Percentiles rank a stretch among this genome's conserved stretches.
Conservation (phyloP, 2,329 filamentous ascomycete genomes). For the Ceratocystis albifundus region DNA sequence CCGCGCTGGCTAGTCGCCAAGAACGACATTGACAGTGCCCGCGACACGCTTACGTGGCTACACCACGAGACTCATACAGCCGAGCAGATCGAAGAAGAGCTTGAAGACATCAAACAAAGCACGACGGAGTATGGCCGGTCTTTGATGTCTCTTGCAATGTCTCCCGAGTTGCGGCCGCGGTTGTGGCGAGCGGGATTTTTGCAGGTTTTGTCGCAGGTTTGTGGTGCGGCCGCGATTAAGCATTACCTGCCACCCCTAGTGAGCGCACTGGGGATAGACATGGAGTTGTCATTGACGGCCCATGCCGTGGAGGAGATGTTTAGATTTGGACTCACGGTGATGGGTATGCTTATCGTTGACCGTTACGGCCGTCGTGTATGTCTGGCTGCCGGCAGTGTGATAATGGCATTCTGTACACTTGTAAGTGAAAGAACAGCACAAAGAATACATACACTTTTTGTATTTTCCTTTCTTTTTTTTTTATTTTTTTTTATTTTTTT, state of each 20-base stretch:
- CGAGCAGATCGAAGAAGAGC: constrained; percentile 34
- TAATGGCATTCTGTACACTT: constrained; percentile 44
- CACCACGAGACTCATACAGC: constrained; percentile 35
- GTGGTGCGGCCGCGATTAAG: constrained; percentile 48
- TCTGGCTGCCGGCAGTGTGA: constrained; percentile 37
- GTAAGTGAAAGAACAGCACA: constrained; percentile 32
- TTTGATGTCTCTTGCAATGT: constrained; percentile 33
- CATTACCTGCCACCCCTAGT: constrained; percentile 48
- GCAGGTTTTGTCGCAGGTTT: constrained; percentile 51
- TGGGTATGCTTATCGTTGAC: constrained; percentile 48
- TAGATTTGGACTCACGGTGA: constrained; percentile 45
- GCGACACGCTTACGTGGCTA: constrained; percentile 37
- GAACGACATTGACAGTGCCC: constrained; percentile 35
- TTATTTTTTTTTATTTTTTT: too few relatives aligned
- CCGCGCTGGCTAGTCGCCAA: constrained; percentile 49
- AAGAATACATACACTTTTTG: constrained; percentile 34
- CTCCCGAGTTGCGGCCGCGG: constrained; percentile 41
- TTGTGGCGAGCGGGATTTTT: constrained; percentile 46
- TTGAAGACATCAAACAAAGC: constrained; percentile 37
- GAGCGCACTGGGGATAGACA: constrained; percentile 38
- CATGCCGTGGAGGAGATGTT: constrained; percentile 46
- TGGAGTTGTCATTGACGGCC: constrained; percentile 39
- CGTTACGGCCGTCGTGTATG: constrained; percentile 39
- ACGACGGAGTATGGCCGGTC: constrained; percentile 28
- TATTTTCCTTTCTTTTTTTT: too few relatives aligned